Evolutionary conservation across 169 alveolate genomes (phyloP), one percentile per base, ranked within the genome.

Genomic region (Eimeria sp.): DNA sequence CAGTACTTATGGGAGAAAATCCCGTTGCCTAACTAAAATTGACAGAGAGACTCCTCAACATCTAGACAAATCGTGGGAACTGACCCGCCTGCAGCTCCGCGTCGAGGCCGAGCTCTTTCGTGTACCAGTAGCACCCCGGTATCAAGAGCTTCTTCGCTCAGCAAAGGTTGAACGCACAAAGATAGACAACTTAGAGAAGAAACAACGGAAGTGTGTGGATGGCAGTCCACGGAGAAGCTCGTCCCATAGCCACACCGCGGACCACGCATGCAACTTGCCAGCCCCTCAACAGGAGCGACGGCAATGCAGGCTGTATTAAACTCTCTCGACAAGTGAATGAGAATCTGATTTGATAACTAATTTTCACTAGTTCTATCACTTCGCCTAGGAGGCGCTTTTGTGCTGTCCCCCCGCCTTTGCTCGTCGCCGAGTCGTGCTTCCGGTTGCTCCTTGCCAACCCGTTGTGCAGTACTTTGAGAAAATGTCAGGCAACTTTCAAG

Each of bases 401-500:
- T 7, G 18, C n/a, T 0, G 47, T 70, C 49, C 10, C 22, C 9
- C 80, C 18, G 43, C 75, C 14, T 16, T n/a, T 65, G 75, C n/a
- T n/a, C 10, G 40, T 65, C 9, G 75, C 40, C 75, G 75, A 6
- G 75, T 14, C 40, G 34, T 25, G 11, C 80, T 30, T 22, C 51
- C 51, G 51, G 80, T 34, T 70, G 80, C 78, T 20, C 78, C 78
- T 70, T 30, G 80, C 65, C 73, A 54, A 25, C 25, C 86, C 63
- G n/a, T 75, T 61, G 58, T 70, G 49, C 57, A 51, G 84, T 49
- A 27, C 73, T 65, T 45, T 63, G 6, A 27, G 54, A 78, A 80
- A 67, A 92, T 92, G 96, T 80, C 96, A 10, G 54, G 75, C 86
- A 25, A 40, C 40, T 76, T 65, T 72, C 97, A 96, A 61, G 97